Percentiles rank a stretch among this genome's conserved stretches.
phyloP scores from a whole-genome alignment of 2,329 filamentous ascomycete species.

The Hymenotorrendiella dingleyae region DNA sequence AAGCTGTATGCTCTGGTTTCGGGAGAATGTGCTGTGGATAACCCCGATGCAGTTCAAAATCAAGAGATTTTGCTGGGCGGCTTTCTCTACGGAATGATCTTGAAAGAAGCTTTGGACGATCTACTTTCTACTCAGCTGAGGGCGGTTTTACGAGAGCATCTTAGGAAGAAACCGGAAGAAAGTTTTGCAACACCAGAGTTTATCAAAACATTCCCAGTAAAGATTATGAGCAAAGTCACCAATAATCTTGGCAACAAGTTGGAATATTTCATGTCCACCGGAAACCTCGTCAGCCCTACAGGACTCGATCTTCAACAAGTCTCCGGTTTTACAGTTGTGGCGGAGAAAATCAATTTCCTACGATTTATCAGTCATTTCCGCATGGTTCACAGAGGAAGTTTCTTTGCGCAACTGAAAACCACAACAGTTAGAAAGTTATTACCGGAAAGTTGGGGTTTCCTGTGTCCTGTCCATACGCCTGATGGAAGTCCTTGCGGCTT shows the following conservation, averaged over 20 bases:
- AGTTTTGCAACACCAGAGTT: constrained; percentile 76
- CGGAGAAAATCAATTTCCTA: constrained; percentile 98
- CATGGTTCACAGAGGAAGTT: constrained; percentile 97
- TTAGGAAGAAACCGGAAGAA: constrained; percentile 51
- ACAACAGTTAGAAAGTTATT: constrained; percentile 93
- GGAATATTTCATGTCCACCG: constrained; percentile 94
- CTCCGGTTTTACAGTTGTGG: constrained; percentile 92
- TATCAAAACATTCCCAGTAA: constrained; percentile 68
- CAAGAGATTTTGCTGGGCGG: constrained; percentile 92
- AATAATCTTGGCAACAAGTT: constrained; percentile 82
- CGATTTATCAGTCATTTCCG: constrained; percentile 98
- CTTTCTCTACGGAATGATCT: constrained; percentile 88
- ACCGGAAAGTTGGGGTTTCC: constrained; percentile 95
- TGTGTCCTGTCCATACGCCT: constrained; percentile 95
- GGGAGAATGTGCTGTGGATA: constrained; percentile 88
- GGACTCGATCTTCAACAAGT: constrained; percentile 92
- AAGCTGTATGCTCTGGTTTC: constrained; percentile 92
- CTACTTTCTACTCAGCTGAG: constrained; percentile 59
- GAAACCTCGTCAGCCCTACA: constrained; percentile 85
- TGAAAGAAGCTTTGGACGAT: constrained; percentile 93
- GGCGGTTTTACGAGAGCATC: constrained; percentile 49
- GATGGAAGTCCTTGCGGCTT: constrained; percentile 94
- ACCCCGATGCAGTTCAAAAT: constrained; percentile 93
- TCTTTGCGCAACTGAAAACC: constrained; percentile 96
- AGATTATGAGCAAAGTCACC: constrained; percentile 74